Conservation (phyloP, 2,329 filamentous ascomycete genomes). For the Tolypocladium pustulatum region DNA sequence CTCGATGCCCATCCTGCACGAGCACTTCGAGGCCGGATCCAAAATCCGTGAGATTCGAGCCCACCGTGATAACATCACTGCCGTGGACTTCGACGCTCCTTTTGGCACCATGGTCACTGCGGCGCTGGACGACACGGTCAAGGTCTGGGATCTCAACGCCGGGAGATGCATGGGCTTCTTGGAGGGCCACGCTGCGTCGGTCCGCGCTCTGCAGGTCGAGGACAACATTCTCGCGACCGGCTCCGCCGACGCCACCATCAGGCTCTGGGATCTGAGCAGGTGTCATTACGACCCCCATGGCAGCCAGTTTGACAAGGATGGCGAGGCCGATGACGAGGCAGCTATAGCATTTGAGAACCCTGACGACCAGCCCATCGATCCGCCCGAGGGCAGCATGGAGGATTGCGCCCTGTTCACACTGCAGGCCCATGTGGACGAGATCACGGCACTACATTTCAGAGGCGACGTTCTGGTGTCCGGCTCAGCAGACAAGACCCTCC, state of each 20-base stretch:
- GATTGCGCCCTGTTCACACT: constrained; percentile 86
- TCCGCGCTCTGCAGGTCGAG: constrained; percentile 84
- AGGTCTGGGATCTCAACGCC: constrained; percentile 93
- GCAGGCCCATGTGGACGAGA: constrained; percentile 83
- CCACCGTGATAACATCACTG: constrained; percentile 79
- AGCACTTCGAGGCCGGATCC: constrained; percentile 85
- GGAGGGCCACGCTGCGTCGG: constrained; percentile 90
- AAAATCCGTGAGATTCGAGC: constrained; percentile 81
- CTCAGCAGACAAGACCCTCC: constrained; percentile 91
- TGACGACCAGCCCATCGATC: constrained; percentile 57
- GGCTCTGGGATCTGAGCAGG: constrained; percentile 87
- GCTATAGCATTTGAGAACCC: constrained; percentile 64
- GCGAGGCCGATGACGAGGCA: constrained; percentile 53
- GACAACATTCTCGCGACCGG: constrained; percentile 94
- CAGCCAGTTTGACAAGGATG: constrained; percentile 47
- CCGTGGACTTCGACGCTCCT: constrained; percentile 92
- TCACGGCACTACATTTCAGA: constrained; percentile 86
- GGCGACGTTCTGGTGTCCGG: constrained; percentile 88
- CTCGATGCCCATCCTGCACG: constrained; percentile 91
- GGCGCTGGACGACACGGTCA: constrained; percentile 83
- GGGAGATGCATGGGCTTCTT: constrained; percentile 85
- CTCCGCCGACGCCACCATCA: constrained; percentile 87
- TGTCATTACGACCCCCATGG: constrained; percentile 70
- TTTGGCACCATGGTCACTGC: constrained; percentile 93
- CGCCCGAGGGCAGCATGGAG: constrained; percentile 69